Base-by-base conservation (phyloP, 1,284 basidiomycete genomes). In the Cryptococcus floricola region DNA sequence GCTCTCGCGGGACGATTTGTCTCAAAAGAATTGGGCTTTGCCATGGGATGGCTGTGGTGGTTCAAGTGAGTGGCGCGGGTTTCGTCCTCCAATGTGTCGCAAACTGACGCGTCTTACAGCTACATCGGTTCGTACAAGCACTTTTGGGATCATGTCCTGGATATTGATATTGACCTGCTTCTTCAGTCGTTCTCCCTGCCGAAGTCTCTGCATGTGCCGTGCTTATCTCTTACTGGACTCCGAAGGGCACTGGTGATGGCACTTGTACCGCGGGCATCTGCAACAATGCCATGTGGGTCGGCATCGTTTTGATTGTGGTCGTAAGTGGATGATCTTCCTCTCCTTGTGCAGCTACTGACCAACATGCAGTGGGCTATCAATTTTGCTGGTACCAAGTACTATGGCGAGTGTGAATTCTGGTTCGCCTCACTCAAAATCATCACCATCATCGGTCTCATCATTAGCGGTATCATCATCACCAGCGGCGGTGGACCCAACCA, bases 331-430 rank as follows among this genome's bases (percentile, higher is more conserved):
- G 41, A 23, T 23, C 23, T 23, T 39, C 25, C 49, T 28, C 19
- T 23, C 18, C 4, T 19, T 27, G 10, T 49, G 25, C 13, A 27
- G 14, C n/a, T 39, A 27, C 34, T 9, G 0, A 4, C 38, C 19
- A 52, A 57, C 46, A 41, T 54, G 31, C 54, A 54, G 13, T 59
- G 57, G 45, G 39, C 45, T 14, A 57, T 52, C 52, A 57, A 59
- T 47, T 39, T 59, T 13, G 59, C 51, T 44, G 43, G 57, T 18
- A 54, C 55, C 27, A 50, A 53, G 12, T 53, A 55, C 43, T 60
- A 57, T 50, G 86, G 86, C 58, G 87, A 89, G 73, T 82, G 82
- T 16, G 87, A 89, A 73, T 89, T 89, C 7, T 75, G 69, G 66
- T 73, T 73, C 66, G 82, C 81, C 8, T 86, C 86, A 8, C 86